Evolutionary conservation across 352 stramenopile genomes (phyloP).

Genomic region (Phytophthora multivora): DNA sequence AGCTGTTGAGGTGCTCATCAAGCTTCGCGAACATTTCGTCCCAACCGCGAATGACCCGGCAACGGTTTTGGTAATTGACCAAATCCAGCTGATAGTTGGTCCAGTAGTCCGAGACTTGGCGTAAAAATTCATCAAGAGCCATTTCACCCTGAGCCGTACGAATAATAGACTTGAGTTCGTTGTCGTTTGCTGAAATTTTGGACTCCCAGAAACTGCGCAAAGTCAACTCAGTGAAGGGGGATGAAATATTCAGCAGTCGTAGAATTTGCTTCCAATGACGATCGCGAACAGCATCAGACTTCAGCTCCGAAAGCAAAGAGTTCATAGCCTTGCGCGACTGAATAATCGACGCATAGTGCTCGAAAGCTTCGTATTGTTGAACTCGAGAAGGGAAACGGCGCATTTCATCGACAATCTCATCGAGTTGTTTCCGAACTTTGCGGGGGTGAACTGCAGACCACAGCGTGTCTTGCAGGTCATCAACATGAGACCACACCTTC

Average conservation of each 20-base stretch:
- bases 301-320: conserved; percentile 96
- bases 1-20: conserved; percentile 99
- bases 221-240: conserved; percentile 95
- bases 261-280: conserved; percentile 99
- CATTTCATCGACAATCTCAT: conserved; percentile 97
- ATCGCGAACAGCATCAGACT: conserved; percentile 98
- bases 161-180: conserved; percentile 97
- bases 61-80: conserved; percentile 94
- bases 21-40: conserved; percentile 99
- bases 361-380: conserved; percentile 98
- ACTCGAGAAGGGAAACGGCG: conserved; percentile 95
- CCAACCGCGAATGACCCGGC: conserved; percentile 98
- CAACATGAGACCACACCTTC: conserved; percentile 87
- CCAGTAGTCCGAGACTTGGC: conserved; percentile 94
- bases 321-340: conserved; percentile 94
- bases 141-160: conserved; percentile 99
- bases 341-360: conserved; percentile 93
- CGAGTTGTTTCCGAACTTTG: conserved; percentile 96
- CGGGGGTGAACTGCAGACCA: conserved; percentile 95
- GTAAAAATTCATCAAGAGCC: conserved; percentile 98
- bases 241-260: conserved; percentile 92
- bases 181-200: conserved; percentile 91
- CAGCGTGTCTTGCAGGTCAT: conserved; percentile 93
- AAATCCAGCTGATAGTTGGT: conserved; percentile 90
- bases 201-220: conserved; percentile 98